Evolutionary conservation across 768 basidiomycete species (phyloP), one percentile per base, ranked within the genome.

Genomic region (Rhodotorula taiwanensis): DNA sequence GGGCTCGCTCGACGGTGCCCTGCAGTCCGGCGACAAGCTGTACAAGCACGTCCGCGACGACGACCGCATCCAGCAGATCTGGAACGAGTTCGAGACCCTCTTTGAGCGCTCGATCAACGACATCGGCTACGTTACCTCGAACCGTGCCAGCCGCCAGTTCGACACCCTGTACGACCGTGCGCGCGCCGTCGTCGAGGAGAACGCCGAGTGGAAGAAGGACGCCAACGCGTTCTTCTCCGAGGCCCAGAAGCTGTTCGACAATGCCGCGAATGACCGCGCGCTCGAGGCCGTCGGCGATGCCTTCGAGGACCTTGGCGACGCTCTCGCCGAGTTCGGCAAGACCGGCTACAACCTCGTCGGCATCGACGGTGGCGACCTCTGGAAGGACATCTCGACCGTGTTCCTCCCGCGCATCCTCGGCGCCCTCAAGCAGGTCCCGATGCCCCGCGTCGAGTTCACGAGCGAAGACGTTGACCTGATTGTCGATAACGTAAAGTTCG

Each of bases 401-500:
- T 66, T 76, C 52, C 54, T 78, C 7, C 78, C 78, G 27, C 62
- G 78, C 18, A 41, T 76, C 20, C 72, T 78, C 56, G 71, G 72
- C 23, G 71, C 77, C 15, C 67, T 78, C 66, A 76, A 78, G 74
- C 73, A 76, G 62, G 75, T 78, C 52, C 78, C 78, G 14, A 63
- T 77, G 2, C 78, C 78, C 3, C 62, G 78, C 20, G 70, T 77
- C 66, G 77, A 78, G 68, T 78, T 71, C 73, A 76, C 77, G 60
- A 74, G 73, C 5, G 75, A 74, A 45, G 74, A 76, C 44, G 66
- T 76, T 51, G 75, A 76, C 63, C 71, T 76, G 44, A 73, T 76
- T 56, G 71, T 77, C 50, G 76, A 77, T 60, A 75, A 77, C 71
- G 66, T 77, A 61, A 67, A 66, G 34, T 73, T 78, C 70, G 74